Evolutionary conservation across 2,329 filamentous ascomycete genomes (phyloP), one percentile per base, ranked within the genome.

Genomic region (Penicillium thymicola): DNA sequence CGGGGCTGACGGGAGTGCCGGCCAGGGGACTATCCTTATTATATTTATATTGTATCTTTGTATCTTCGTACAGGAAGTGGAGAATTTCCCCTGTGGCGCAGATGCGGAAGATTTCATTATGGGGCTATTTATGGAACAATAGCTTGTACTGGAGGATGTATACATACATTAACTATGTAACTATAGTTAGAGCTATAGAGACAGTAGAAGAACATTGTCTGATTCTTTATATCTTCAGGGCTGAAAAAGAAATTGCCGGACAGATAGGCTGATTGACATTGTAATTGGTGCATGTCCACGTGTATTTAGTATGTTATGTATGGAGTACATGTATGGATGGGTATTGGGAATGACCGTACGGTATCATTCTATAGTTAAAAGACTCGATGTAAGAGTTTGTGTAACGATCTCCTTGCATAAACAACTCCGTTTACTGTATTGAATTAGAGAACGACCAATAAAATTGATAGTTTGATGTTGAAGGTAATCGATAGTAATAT

Each of bases 11-110:
- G 23, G 41, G 23, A 23, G 27, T 28, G 42, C 41, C 41, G 41
- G 41, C 18, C 16, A 43, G 25, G 25, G 25, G 25, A 44, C 10
- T 27, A 44, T 44, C 10, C 16, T 44, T 43, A 27, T 6, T 28
- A 43, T 9, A 28, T 43, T 44, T 28, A 43, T 9, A 28, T 43
- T 44, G 41, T 44, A 44, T 45, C 28, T 16, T 32, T 21, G 43
- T 23, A 14, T 23, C 13, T 25, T 37, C 36, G n/a, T 14, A n/a
- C 14, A 14, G 10, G 37, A 25, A 25, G 48, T 51, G 53, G 53
- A 45, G 47, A 44, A 51, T 23, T 51, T 32, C 47, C 53, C 53
- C 53, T 51, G 46, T 54, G 52, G 52, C 52, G 45, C 28, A 42
- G 44, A 14, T 14, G 34, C 28, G 30, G 30, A 48, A 34, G 36